These are phyloP conservation scores for Stipa capillata DNA, from an alignment of 176 grass and related monocot species.

Conservation along the genomic window DNA sequence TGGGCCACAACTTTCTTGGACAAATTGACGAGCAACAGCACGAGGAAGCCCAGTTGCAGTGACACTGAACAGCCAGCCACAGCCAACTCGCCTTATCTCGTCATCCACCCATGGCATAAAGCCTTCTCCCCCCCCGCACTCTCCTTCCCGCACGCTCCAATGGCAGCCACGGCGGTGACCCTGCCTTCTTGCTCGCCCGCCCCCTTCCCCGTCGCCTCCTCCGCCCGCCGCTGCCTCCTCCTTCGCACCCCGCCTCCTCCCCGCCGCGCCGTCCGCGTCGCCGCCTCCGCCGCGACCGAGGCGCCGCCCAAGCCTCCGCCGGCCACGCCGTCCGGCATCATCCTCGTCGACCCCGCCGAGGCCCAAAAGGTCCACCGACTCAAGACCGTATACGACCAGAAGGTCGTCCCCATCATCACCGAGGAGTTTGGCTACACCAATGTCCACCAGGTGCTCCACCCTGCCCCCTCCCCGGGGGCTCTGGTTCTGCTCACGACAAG, in stretches of 20 bases:
- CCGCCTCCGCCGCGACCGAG: slow-evolving; percentile 26
- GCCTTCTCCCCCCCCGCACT: not conserved
- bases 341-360: slow-evolving; percentile 65
- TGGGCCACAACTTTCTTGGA: not conserved
- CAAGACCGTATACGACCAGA: slow-evolving; percentile 60
- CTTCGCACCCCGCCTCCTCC: not conserved
- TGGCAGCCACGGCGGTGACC: slow-evolving; percentile 52
- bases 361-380: slow-evolving; percentile 59
- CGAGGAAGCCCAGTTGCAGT: not conserved
- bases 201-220: slow-evolving; percentile 9
- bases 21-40: not conserved
- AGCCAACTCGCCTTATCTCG: slow-evolving; percentile 9
- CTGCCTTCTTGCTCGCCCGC: slow-evolving; percentile 23
- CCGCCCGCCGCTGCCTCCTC: not conserved
- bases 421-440: slow-evolving; percentile 83
- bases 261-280: slow-evolving; percentile 22
- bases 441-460: slow-evolving; percentile 86
- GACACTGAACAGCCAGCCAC: not conserved
- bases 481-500: not conserved
- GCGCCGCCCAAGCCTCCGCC: slow-evolving; percentile 36
- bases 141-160: slow-evolving; percentile 24
- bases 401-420: slow-evolving; percentile 72
- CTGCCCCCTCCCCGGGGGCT: slow-evolving; percentile 6
- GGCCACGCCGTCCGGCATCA: slow-evolving; percentile 46
- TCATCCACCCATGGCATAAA: slow-evolving; percentile 14